A percentile compares a stretch with the other conserved stretches of the same genome.
These are phyloP conservation scores for Datura wrightii DNA, from an alignment of 257 asterid species.

Conservation along the genomic window DNA sequence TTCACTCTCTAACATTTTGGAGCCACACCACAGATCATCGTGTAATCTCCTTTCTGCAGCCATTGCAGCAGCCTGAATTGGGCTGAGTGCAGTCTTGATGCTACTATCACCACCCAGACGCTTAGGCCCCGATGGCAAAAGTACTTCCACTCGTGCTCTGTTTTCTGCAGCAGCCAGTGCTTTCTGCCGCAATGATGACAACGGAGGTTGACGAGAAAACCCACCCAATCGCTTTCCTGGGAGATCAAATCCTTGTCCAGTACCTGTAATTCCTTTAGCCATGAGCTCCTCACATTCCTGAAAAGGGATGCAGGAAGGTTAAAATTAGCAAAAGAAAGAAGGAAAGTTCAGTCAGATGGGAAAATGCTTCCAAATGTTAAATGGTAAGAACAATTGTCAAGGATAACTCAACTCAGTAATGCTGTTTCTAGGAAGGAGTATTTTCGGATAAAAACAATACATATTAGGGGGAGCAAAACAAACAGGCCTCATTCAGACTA, in stretches of 20 bases:
- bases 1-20: constrained; percentile 52
- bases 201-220: constrained; percentile 69
- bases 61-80: constrained; percentile 94
- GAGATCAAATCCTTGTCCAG: constrained; percentile 83
- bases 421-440: neutral
- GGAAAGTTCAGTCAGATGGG: neutral
- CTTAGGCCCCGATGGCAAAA: constrained; percentile 65
- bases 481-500: neutral
- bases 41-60: constrained; percentile 87
- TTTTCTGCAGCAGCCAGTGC: constrained; percentile 73
- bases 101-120: constrained; percentile 77
- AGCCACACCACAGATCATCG: constrained; percentile 87
- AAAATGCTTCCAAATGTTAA: neutral
- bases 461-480: neutral
- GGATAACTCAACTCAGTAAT: neutral
- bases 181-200: constrained; percentile 60
- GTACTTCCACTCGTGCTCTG: constrained; percentile 52
- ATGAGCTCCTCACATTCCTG: constrained; percentile 85
- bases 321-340: constrained; percentile 1
- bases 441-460: neutral
- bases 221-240: constrained; percentile 85
- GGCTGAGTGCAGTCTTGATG: constrained; percentile 69
- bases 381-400: constrained; percentile 14
- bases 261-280: constrained; percentile 75
- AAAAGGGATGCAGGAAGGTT: neutral